These are phyloP conservation scores for Termitomyces sp. DNA, from an alignment of 768 basidiomycete species.

Conservation along the genomic window DNA sequence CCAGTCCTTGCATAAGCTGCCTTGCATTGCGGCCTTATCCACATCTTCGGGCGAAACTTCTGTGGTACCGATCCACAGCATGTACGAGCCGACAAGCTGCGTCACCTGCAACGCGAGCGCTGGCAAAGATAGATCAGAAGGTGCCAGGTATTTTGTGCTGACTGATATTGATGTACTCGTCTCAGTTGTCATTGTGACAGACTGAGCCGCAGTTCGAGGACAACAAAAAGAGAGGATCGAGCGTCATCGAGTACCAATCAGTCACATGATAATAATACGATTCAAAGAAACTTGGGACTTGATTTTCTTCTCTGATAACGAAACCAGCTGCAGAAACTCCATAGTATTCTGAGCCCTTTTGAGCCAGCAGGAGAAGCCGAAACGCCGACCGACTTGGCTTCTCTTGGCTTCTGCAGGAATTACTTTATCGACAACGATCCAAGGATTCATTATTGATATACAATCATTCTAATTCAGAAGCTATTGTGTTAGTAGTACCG, in stretches of 20 bases:
- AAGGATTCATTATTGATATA: no score
- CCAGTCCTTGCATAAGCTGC: constrained; percentile 72
- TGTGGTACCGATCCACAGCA: constrained; percentile 78
- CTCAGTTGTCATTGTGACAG: constrained; percentile 13
- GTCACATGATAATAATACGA: constrained; percentile 2
- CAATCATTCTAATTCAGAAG: no score
- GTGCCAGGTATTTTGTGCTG: constrained; percentile 44
- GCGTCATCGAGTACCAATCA: not conserved
- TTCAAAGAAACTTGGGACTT: not conserved
- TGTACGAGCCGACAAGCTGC: constrained; percentile 66
- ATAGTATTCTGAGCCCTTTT: not conserved
- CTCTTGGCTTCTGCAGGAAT: not conserved
- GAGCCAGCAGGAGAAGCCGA: not conserved
- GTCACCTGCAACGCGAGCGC: constrained; percentile 66
- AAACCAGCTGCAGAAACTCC: not conserved
- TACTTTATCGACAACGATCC: not conserved
- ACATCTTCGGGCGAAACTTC: constrained; percentile 41
- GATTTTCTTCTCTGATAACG: not conserved
- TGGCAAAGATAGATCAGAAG: constrained; percentile 49
- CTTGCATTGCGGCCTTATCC: constrained; percentile 46
- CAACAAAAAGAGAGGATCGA: no score
- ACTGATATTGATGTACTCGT: constrained; percentile 23
- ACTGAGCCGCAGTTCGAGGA: constrained; percentile 1
- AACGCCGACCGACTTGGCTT: not conserved
- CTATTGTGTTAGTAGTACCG: no score